Conservation (phyloP, 805 yeast species). For the Candida hispaniensis region DNA sequence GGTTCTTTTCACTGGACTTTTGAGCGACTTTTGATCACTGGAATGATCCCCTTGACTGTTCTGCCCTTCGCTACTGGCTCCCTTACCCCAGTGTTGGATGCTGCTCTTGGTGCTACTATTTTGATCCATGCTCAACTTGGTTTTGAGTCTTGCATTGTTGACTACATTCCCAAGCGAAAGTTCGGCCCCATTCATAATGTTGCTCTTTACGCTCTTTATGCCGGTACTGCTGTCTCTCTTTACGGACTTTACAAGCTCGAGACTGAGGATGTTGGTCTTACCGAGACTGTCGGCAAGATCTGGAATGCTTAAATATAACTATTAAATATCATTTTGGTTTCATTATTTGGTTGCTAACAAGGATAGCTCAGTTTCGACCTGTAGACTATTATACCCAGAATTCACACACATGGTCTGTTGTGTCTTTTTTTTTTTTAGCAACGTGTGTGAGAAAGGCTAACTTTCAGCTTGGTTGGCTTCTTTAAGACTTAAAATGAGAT, state of each 20-base stretch:
- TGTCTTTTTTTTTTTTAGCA: conserved; percentile 1
- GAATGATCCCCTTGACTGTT: conserved; percentile 65
- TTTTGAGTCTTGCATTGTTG: conserved; percentile 81
- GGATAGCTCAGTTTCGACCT: background rate
- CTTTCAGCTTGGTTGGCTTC: background rate
- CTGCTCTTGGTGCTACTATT: conserved; percentile 52
- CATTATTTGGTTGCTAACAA: background rate
- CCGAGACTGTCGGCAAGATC: conserved; percentile 48
- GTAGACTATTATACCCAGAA: background rate
- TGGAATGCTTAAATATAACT: conserved; percentile 46
- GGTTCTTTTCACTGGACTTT: conserved; percentile 94
- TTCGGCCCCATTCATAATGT: conserved; percentile 66
- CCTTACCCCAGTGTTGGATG: conserved; percentile 58
- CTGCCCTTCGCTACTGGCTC: conserved; percentile 72
- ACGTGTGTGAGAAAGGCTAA: background rate
- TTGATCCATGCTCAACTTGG: conserved; percentile 79
- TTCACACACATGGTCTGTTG: background rate
- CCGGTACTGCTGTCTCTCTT: conserved; percentile 60
- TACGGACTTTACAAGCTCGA: conserved; percentile 71
- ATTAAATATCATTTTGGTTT: conserved; percentile 1
- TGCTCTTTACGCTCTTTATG: conserved; percentile 55
- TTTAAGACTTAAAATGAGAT: conserved; percentile 2
- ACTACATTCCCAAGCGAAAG: conserved; percentile 79
- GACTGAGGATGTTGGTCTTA: conserved; percentile 69
- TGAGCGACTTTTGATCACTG: conserved; percentile 61